Base-by-base conservation (phyloP, 202 grass and related monocot species). In the Dendrocalamus latiflorus region DNA sequence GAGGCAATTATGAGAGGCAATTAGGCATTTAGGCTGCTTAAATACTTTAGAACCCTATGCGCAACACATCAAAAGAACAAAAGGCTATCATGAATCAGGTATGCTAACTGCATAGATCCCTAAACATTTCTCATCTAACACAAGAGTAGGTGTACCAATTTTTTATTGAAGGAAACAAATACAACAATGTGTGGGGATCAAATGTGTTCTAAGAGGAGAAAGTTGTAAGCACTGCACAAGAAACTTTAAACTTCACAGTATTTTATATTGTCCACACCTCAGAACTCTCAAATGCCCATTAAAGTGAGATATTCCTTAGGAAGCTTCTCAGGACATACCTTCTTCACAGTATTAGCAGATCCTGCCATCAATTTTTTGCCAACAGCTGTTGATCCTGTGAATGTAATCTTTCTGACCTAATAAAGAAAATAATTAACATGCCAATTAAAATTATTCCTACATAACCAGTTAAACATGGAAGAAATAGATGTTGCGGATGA, bases 401-500 rank as follows among this genome's bases (percentile, higher is more conserved):
- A 98, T 9, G 96, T 98, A 18, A 98, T 95, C 88, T 93, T 98
- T 80, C 96, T 95, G 37, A 98, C 93, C 96, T 98, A 81, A 87
- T 67, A 81, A 81, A 89, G n/a, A 57, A 80, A 28, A 55, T 81
- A 33, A 88, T 58, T 68, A 81, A 62, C 13, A 54, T 71, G 76
- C 72, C 80, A 83, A 83, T 26, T 45, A 82, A 49, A 58, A 60
- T 57, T 58, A 34, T 71, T 85, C 39, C 8, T 76, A 22, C 22
- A 3, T 77, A 65, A 65, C 59, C 26, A 73, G 72, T 57, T 65
- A 72, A 85, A 28, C 37, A 53, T 57, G 26, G 25, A 70, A 68
- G 22, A 80, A 85, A 6, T 9, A 26, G 78, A 69, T 43, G 54
- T 34, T 75, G 20, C 30, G 63, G 24, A 69, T 18, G 38, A 8